These are phyloP conservation scores for Acephala macrosclerotiorum DNA, from an alignment of 2,329 filamentous ascomycete genomes.

Conservation along the genomic window DNA sequence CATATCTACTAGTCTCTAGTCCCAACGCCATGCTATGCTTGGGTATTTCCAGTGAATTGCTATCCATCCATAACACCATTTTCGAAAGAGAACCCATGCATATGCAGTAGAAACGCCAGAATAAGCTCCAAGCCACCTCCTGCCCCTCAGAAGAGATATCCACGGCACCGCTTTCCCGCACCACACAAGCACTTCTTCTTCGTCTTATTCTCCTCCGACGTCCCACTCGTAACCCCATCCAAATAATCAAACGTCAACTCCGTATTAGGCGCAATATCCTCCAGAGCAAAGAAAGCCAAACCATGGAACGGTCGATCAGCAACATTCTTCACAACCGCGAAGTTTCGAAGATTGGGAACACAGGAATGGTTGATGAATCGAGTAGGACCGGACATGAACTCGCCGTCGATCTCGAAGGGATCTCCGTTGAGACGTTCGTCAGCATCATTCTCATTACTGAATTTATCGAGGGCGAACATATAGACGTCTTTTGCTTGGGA, in stretches of 20 bases:
- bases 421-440: conserved; percentile 63
- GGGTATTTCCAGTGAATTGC: background rate
- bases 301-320: conserved; percentile 79
- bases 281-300: conserved; percentile 76
- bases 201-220: conserved; percentile 53
- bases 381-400: conserved; percentile 79
- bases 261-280: conserved; percentile 68
- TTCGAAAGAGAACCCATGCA: background rate
- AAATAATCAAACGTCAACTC: conserved; percentile 86
- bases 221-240: conserved; percentile 64
- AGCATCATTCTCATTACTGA: conserved; percentile 63
- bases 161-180: conserved; percentile 66
- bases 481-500: conserved; percentile 77
- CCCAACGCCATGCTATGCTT: conserved; percentile 8
- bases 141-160: conserved; percentile 68
- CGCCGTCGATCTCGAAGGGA: conserved; percentile 71
- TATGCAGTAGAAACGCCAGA: conserved; percentile 14
- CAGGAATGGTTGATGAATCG: conserved; percentile 87
- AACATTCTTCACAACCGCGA: conserved; percentile 80
- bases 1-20: background rate
- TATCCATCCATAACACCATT: background rate
- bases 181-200: conserved; percentile 70
- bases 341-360: conserved; percentile 80
- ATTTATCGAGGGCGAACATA: conserved; percentile 84
- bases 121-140: background rate